phyloP scores from a whole-genome alignment of 192 early-diverging fungal species.

The Gigaspora rosea region DNA sequence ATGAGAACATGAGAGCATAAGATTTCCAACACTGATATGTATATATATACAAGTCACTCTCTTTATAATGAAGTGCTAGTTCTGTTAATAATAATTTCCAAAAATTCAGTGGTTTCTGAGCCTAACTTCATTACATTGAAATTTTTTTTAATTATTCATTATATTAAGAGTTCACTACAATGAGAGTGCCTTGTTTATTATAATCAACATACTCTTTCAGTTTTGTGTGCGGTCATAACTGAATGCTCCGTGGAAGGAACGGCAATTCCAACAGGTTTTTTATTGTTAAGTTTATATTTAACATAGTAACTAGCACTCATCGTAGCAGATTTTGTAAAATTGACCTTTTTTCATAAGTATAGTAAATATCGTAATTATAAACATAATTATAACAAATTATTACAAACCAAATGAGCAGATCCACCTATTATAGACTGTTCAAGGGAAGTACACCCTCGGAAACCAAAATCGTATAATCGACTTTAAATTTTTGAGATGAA shows the following conservation, averaged over 20 bases:
- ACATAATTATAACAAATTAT: not conserved
- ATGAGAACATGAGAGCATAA: no score
- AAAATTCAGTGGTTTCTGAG: no score
- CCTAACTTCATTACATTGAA: no score
- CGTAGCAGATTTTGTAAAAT: conserved; percentile 82
- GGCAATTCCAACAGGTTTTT: conserved; percentile 71
- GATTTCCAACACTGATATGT: no score
- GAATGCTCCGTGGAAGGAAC: conserved; percentile 92
- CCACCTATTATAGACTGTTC: conserved; percentile 88
- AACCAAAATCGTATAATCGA: conserved; percentile 90
- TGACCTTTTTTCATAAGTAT: conserved; percentile 51
- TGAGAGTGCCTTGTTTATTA: not conserved
- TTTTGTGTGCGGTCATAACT: conserved; percentile 76
- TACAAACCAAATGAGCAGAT: conserved; percentile 72
- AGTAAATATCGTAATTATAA: conserved; percentile 6
- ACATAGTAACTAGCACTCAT: conserved; percentile 78
- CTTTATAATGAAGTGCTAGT: no score
- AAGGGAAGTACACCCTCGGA: conserved; percentile 81
- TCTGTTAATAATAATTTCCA: no score
- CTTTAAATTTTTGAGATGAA: conserved; percentile 32
- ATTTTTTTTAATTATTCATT: no score
- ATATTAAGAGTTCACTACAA: not conserved
- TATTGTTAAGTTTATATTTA: conserved; percentile 74
- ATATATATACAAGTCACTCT: no score
- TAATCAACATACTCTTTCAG: conserved; percentile 55